phyloP scores from a whole-genome alignment of 441 rosid genomes.

The Hura crepitans region DNA sequence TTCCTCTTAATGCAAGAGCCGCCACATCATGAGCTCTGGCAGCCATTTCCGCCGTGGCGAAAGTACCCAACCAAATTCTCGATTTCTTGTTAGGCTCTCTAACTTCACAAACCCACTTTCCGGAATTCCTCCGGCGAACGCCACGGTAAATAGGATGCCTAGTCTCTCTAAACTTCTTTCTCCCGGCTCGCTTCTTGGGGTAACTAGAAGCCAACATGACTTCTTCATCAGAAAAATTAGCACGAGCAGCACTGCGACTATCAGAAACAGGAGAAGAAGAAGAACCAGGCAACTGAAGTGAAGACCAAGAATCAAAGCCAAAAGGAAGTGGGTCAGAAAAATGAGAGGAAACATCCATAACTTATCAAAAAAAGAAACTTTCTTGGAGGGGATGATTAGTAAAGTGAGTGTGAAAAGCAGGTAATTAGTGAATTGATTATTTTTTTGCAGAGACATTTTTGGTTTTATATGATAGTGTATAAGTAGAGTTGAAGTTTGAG shows the following conservation, averaged over 20 bases:
- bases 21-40: conserved; percentile 94
- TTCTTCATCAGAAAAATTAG: conserved; percentile 41
- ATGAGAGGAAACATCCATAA: conserved; percentile 26
- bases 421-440: background rate
- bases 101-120: conserved; percentile 89
- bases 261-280: conserved; percentile 42
- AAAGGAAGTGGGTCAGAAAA: conserved; percentile 21
- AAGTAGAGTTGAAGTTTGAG: background rate
- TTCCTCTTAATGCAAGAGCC: conserved; percentile 63
- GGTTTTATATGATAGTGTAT: background rate
- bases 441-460: background rate
- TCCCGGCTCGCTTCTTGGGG: conserved; percentile 76
- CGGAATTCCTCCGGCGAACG: conserved; percentile 58
- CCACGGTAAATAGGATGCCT: conserved; percentile 84
- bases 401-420: background rate
- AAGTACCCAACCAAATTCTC: conserved; percentile 87
- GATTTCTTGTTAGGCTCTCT: conserved; percentile 81
- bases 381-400: background rate
- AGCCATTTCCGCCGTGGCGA: conserved; percentile 74
- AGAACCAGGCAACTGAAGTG: conserved; percentile 2
- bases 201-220: conserved; percentile 56
- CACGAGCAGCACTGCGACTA: conserved; percentile 16
- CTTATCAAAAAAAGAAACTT: no score
- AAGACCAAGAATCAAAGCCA: background rate
- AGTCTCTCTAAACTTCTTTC: conserved; percentile 81